Conservation (phyloP, 2,329 filamentous ascomycete genomes). For the Lachnellula suecica region DNA sequence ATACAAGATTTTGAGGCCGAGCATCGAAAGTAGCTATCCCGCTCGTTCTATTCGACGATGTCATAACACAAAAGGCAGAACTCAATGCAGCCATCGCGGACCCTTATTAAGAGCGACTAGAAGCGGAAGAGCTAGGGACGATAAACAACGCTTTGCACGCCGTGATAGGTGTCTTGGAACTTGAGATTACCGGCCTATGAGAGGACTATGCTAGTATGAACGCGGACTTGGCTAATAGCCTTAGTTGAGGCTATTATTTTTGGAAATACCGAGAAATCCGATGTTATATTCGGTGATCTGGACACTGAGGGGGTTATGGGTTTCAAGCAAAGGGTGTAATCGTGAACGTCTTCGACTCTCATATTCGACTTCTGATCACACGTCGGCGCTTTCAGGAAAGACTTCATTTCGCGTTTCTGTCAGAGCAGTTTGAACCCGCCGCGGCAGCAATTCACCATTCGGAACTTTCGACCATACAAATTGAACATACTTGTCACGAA, state of each 20-base stretch:
- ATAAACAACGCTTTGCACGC: neutral
- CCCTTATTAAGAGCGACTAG: neutral
- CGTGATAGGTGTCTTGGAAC: neutral
- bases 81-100: neutral
- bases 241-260: neutral
- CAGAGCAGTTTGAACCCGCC: too few species aligned
- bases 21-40: neutral
- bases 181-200: neutral
- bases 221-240: neutral
- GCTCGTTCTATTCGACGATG: neutral
- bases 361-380: too few species aligned
- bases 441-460: too few species aligned
- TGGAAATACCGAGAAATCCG: neutral
- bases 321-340: too few species aligned
- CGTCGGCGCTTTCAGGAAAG: too few species aligned
- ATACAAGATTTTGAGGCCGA: neutral
- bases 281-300: neutral
- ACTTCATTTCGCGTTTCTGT: too few species aligned
- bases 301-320: too few species aligned
- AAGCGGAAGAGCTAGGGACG: neutral
- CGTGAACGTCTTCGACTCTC: too few species aligned
- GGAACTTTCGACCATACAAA: too few species aligned
- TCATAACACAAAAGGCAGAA: neutral
- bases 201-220: neutral
- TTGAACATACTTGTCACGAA: too few species aligned